Conservation (phyloP, 139 green algal genomes). For the Chlorella ohadii region DNA sequence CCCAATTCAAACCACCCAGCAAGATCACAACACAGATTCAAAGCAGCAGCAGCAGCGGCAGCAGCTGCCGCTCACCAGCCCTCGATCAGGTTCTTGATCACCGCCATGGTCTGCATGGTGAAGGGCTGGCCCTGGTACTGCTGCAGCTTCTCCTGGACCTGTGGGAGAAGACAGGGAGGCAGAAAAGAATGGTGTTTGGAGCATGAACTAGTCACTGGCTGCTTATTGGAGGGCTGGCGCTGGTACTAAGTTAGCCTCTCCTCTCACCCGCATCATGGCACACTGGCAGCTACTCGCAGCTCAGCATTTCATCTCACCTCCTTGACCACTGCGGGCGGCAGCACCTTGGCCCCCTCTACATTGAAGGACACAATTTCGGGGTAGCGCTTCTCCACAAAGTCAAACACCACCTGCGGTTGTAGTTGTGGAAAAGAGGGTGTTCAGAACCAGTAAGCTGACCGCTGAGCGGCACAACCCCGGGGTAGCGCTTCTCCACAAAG, state of each 20-base stretch:
- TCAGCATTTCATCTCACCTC: conserved; percentile 29
- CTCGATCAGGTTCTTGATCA: conserved; percentile 75
- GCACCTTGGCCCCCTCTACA: conserved; percentile 53
- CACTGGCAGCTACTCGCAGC: too few species aligned
- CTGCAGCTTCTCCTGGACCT: conserved; percentile 45
- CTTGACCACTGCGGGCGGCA: conserved; percentile 49
- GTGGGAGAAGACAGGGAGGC: background rate
- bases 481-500: conserved; percentile 65
- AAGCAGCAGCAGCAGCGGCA: too few species aligned
- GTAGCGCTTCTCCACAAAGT: conserved; percentile 70
- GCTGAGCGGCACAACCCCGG: too few species aligned
- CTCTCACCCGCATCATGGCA: too few species aligned
- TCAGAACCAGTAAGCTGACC: too few species aligned
- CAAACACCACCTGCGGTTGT: conserved; percentile 55
- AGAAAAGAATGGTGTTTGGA: too few species aligned
- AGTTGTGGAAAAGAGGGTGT: too few species aligned
- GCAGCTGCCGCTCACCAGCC: conserved; percentile 70
- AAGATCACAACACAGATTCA: too few species aligned
- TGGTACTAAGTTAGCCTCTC: too few species aligned
- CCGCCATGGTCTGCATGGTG: conserved; percentile 55
- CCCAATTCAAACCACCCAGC: too few species aligned
- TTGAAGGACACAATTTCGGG: conserved; percentile 64
- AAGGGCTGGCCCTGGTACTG: conserved; percentile 40
- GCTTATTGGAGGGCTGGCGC: too few species aligned
- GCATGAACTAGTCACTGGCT: too few species aligned